Base-by-base conservation (phyloP, 192 early-diverging fungal species). In the Dissophora ornata region DNA sequence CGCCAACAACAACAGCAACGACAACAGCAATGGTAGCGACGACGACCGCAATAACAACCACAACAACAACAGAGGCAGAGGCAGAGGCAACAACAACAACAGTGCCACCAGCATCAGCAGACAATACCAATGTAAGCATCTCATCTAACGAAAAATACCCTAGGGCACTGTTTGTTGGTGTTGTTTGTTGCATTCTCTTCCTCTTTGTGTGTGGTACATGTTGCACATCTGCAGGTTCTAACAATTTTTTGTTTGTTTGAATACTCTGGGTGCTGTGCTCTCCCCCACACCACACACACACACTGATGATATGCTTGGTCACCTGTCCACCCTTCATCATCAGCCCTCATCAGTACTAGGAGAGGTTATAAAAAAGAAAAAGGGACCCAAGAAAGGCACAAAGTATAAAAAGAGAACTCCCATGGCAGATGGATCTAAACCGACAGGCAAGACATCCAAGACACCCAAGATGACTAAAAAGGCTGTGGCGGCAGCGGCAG, bases 351-450 rank as follows among this genome's bases (percentile, higher is more conserved):
- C 54, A 18, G 57, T 19, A 1, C 41, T 58, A n/a, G 60, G 18
- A 25, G 44, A 57, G 15, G 61, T 63, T 18, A 61, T 58, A 10
- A 71, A 71, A 46, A 63, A 63, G 38, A 71, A 71, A 25, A 71
- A 71, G 29, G 69, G 69, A 11, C 69, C 69, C 15, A 71, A 71
- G 40, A 62, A 62, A 18, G 69, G 60, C 10, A 60, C 63, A 19
- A 67, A 61, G 15, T 75, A 62, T 30, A 60, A 66, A 32, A 66
- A 65, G 32, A 47, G 62, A 44, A 64, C 47, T 8, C 47, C 57
- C 3, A 52, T 55, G 25, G 19, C 26, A 3, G 52, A 71, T 25
- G 61, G 40, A 57, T 36, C 52, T 42, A 48, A 67, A 26, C 21
- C 50, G 16, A 41, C 28, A 18, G 38, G 55, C 7, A 59, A 52